These are phyloP conservation scores for Neohortaea acidophila DNA, from an alignment of 495 filamentous ascomycete species.

Conservation along the genomic window DNA sequence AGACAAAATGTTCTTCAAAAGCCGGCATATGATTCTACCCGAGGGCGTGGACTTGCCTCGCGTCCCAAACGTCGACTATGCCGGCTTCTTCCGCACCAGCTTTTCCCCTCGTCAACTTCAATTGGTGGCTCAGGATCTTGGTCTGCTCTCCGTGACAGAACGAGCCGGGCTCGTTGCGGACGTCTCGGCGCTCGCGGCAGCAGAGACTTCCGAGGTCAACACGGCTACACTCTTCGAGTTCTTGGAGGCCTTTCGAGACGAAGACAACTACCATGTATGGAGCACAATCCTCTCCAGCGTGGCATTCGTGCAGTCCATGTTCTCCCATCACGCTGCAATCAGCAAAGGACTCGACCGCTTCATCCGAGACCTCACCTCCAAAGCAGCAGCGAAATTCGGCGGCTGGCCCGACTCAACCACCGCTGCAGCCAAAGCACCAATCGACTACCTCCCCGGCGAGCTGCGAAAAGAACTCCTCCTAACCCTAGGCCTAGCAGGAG, in stretches of 20 bases:
- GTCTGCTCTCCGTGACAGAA: conserved; percentile 64
- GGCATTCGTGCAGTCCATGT: conserved; percentile 46
- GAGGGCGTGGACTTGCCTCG: no score
- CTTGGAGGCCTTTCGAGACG: conserved; percentile 63
- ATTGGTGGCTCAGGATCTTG: conserved; percentile 60
- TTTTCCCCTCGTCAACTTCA: conserved; percentile 65
- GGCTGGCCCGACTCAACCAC: no score
- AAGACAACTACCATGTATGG: conserved; percentile 80
- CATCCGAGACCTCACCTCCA: conserved; percentile 50
- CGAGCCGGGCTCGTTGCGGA: conserved; percentile 83
- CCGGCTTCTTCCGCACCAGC: conserved; percentile 86
- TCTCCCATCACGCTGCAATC: conserved; percentile 40
- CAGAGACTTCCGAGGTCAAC: conserved; percentile 66
- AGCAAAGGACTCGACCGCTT: conserved; percentile 58
- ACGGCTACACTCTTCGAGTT: conserved; percentile 68
- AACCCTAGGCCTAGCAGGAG: conserved; percentile 55
- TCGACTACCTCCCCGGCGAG: conserved; percentile 70
- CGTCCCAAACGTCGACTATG: conserved; percentile 76
- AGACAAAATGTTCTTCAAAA: conserved; percentile 53
- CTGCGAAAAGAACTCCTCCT: conserved; percentile 64
- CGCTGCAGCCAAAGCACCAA: no score
- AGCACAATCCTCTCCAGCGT: conserved; percentile 63
- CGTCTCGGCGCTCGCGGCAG: conserved; percentile 77
- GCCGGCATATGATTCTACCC: conserved; percentile 78
- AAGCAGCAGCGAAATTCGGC: conserved; percentile 60